Percentiles rank a stretch among this genome's conserved stretches.
These are phyloP conservation scores for Kandelia obovata DNA, from an alignment of 345 rosid species.

Conservation along the genomic window DNA sequence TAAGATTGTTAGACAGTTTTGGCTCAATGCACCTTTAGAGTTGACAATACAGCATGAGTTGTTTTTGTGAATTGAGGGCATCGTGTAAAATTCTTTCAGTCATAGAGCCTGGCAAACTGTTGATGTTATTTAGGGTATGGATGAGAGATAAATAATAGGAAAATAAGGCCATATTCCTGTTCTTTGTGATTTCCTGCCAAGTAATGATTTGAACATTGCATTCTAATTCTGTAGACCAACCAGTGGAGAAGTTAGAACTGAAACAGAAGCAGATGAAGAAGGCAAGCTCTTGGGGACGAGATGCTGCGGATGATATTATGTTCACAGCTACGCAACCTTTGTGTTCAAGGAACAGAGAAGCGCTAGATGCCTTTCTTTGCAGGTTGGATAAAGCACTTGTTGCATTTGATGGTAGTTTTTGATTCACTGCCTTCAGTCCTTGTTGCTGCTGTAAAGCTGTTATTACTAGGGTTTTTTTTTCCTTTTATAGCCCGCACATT, in stretches of 20 bases:
- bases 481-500: no score
- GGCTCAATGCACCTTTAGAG: no score
- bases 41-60: no score
- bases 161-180: neutral
- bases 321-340: neutral
- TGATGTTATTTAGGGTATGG: no score
- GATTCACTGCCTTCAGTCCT: neutral
- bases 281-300: neutral
- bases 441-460: neutral
- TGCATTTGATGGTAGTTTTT: constrained; percentile 4
- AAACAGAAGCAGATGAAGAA: constrained; percentile 14
- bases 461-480: neutral
- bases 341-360: neutral
- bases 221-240: constrained; percentile 31
- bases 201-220: constrained; percentile 2
- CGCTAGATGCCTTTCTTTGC: neutral
- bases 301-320: neutral
- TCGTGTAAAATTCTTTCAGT: no score
- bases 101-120: no score
- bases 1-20: neutral
- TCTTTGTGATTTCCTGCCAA: neutral
- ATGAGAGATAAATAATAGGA: no score
- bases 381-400: neutral
- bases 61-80: no score
- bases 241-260: constrained; percentile 32